A percentile compares a stretch with the other conserved stretches of the same genome.
Conservation (phyloP, 768 basidiomycete genomes). For the Leccinellum albellum region DNA sequence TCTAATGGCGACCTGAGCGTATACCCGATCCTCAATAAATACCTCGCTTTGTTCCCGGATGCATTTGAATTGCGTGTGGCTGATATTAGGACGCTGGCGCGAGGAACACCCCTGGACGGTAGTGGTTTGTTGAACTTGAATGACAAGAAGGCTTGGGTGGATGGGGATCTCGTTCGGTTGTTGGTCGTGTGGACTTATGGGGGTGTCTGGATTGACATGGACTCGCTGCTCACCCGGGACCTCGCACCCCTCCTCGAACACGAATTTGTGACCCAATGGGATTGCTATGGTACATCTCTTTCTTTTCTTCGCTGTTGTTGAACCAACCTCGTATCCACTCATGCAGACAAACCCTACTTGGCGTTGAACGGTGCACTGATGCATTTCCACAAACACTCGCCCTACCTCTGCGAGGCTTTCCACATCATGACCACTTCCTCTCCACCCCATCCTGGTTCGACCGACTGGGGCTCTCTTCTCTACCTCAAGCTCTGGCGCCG, state of each 20-base stretch:
- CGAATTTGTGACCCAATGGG: slow-evolving; percentile 99
- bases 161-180: slow-evolving; percentile 88
- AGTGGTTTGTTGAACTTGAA: slow-evolving; percentile 53
- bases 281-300: slow-evolving; percentile 78
- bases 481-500: slow-evolving; percentile 91
- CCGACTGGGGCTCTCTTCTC: slow-evolving; percentile 91
- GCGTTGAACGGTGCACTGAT: slow-evolving; percentile 92
- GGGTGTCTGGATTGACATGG: slow-evolving; percentile 98
- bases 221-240: slow-evolving; percentile 86
- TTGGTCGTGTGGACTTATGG: slow-evolving; percentile 87
- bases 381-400: slow-evolving; percentile 87
- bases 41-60: slow-evolving; percentile 60
- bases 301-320: not conserved
- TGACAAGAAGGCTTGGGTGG: slow-evolving; percentile 88
- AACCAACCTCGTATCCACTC: not conserved
- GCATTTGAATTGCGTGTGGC: slow-evolving; percentile 69
- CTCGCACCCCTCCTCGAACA: slow-evolving; percentile 83
- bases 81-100: slow-evolving; percentile 63
- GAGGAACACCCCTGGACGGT: slow-evolving; percentile 73
- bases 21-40: slow-evolving; percentile 56
- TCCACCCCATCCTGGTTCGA: slow-evolving; percentile 71
- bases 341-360: slow-evolving; percentile 66
- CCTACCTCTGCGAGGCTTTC: slow-evolving; percentile 96
- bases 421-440: slow-evolving; percentile 78
- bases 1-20: slow-evolving; percentile 74